Conservation (phyloP, 2,329 filamentous ascomycete genomes). For the Pseudocercospora crystallina region DNA sequence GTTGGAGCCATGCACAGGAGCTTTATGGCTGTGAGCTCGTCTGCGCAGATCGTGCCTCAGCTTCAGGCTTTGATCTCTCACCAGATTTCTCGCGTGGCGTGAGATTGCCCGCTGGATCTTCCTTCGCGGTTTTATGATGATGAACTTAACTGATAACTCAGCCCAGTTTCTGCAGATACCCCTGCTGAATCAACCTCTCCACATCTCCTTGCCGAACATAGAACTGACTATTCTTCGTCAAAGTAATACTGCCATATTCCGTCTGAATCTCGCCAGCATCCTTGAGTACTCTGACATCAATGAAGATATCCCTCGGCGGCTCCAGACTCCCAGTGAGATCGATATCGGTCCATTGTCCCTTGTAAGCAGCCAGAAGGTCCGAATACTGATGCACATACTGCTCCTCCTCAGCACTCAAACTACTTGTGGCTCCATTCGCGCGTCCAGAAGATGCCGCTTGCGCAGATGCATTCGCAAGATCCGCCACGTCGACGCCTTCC, state of each 20-base stretch:
- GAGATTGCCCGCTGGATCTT: too few relatives aligned
- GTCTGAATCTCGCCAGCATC: slow-evolving; percentile 99
- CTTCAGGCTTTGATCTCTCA: too few relatives aligned
- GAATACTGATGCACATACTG: slow-evolving; percentile 92
- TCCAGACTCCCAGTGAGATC: slow-evolving; percentile 92
- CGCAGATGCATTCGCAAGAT: slow-evolving; percentile 57
- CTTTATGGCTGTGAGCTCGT: too few relatives aligned
- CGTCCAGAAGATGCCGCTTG: slow-evolving; percentile 31
- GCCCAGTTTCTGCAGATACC: slow-evolving; percentile 76
- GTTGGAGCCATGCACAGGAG: too few relatives aligned
- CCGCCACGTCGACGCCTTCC: slow-evolving; percentile 80
- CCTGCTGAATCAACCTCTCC: slow-evolving; percentile 88
- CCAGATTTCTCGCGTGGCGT: too few relatives aligned
- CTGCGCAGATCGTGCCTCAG: too few relatives aligned
- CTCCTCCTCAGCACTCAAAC: slow-evolving; percentile 88
- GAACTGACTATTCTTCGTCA: slow-evolving; percentile 98
- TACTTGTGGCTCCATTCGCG: slow-evolving; percentile 23
- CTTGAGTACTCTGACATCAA: slow-evolving; percentile 92
- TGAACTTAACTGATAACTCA: not conserved
- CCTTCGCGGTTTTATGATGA: too few relatives aligned
- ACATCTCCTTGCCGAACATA: slow-evolving; percentile 96
- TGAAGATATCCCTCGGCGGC: slow-evolving; percentile 92
- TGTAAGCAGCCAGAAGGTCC: slow-evolving; percentile 91
- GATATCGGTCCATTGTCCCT: slow-evolving; percentile 97
- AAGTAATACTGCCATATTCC: slow-evolving; percentile 95